Conservation (phyloP, 371 early-diverging fungal genomes). For the Massospora cicadina region DNA sequence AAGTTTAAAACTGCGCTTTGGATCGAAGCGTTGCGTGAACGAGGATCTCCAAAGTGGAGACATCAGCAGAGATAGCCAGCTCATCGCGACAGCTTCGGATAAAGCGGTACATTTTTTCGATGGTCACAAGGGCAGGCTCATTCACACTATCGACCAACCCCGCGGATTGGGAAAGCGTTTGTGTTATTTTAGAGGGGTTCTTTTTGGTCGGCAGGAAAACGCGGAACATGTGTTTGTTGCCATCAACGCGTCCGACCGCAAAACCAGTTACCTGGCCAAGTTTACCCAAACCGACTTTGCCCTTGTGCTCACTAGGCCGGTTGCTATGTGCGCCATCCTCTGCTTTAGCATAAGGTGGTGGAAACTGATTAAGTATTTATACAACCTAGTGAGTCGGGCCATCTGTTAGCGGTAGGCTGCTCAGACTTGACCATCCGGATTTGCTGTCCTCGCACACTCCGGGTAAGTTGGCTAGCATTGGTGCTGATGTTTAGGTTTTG, state of each 20-base stretch:
- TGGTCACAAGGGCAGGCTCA: background rate
- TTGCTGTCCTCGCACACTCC: background rate
- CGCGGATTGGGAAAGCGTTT: background rate
- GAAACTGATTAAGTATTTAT: background rate
- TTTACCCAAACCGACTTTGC: background rate
- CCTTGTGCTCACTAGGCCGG: too few relatives aligned
- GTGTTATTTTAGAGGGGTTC: background rate
- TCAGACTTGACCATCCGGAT: background rate
- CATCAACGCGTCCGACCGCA: background rate
- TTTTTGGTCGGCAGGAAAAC: background rate
- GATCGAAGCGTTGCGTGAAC: background rate
- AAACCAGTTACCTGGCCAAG: background rate
- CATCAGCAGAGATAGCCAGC: background rate
- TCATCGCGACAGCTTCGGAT: conserved; percentile 1
- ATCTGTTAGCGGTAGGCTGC: conserved; percentile 2
- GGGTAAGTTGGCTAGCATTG: conserved; percentile 5
- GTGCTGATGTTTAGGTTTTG: background rate
- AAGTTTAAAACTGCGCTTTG: background rate
- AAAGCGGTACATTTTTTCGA: conserved; percentile 7
- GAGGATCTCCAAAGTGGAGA: conserved; percentile 3
- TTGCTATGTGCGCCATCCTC: background rate
- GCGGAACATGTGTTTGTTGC: background rate
- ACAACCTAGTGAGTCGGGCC: background rate
- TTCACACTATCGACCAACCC: background rate
- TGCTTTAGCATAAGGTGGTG: background rate